Evolutionary conservation across 2,329 filamentous ascomycete genomes (phyloP).

Genomic region (Colletotrichum spinosum): DNA sequence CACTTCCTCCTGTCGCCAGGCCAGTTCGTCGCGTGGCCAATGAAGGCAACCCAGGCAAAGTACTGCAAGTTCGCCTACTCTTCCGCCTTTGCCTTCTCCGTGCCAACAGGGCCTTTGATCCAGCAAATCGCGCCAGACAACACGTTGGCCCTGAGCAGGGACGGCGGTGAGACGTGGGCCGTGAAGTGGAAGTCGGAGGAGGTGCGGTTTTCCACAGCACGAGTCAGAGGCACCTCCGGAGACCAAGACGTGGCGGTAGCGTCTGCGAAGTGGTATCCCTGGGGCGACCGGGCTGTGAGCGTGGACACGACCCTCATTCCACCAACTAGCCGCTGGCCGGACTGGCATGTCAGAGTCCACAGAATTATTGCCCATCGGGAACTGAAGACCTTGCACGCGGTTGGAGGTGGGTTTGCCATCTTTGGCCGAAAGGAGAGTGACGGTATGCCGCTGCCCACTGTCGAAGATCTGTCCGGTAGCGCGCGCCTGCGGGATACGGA

Average conservation of each 20-base stretch:
- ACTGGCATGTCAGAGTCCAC: constrained; percentile 48
- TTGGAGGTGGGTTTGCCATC: constrained; percentile 43
- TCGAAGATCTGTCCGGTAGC: background rate
- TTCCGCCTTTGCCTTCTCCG: constrained; percentile 58
- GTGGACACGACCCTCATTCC: constrained; percentile 45
- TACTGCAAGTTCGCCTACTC: constrained; percentile 63
- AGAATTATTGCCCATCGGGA: constrained; percentile 16
- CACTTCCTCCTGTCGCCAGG: constrained; percentile 56
- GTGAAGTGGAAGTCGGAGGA: constrained; percentile 45
- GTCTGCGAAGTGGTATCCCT: constrained; percentile 41
- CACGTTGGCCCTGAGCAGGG: constrained; percentile 44
- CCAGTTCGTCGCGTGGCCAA: constrained; percentile 51
- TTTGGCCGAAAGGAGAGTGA: constrained; percentile 8
- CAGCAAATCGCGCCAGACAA: constrained; percentile 50
- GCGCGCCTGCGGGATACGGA: background rate
- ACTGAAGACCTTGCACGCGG: constrained; percentile 23
- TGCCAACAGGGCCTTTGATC: constrained; percentile 50
- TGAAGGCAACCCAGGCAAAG: constrained; percentile 56
- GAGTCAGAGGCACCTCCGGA: background rate
- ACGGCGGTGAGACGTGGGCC: constrained; percentile 46
- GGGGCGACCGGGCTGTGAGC: constrained; percentile 42
- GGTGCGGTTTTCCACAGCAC: constrained; percentile 28
- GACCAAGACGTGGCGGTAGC: constrained; percentile 2
- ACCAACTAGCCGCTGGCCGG: constrained; percentile 46
- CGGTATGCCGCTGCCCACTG: constrained; percentile 15